These are phyloP conservation scores for Nicotiana otophora DNA, from an alignment of 257 asterid genomes.

Conservation along the genomic window DNA sequence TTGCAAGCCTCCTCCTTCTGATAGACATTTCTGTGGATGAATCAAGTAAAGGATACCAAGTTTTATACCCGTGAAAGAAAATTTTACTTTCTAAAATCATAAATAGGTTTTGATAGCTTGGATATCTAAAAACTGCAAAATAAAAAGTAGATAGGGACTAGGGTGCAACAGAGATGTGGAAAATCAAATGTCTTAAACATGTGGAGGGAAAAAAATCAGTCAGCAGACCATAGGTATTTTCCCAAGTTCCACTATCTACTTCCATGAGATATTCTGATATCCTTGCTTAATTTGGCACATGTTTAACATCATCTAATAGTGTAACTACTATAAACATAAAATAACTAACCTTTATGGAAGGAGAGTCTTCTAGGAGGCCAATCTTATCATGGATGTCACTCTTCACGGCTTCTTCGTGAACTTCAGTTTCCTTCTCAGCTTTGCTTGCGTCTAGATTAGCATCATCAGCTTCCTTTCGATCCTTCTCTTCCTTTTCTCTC, in stretches of 20 bases:
- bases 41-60: not conserved
- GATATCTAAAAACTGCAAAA: not conserved
- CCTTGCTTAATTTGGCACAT: not conserved
- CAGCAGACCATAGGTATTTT: not conserved
- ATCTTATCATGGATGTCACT: slow-evolving; percentile 34
- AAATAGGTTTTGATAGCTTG: not conserved
- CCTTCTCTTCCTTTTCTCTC: slow-evolving; percentile 80
- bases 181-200: not conserved
- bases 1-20: not conserved
- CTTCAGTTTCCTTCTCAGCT: slow-evolving; percentile 32
- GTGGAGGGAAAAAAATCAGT: not conserved
- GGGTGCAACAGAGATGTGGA: not conserved
- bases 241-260: slow-evolving; percentile 1
- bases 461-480: slow-evolving; percentile 53
- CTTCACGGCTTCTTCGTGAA: slow-evolving; percentile 30
- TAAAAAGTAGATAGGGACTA: too few relatives aligned
- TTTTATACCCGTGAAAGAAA: not conserved
- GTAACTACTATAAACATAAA: not conserved
- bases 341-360: slow-evolving; percentile 35
- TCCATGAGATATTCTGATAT: not conserved
- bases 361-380: slow-evolving; percentile 42
- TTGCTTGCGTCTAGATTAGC: slow-evolving; percentile 37
- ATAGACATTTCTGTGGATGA: not conserved
- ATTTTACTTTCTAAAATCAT: not conserved
- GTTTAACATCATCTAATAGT: not conserved